Base-by-base conservation (phyloP, 805 yeast species). In the Kazachstania taianensis region DNA sequence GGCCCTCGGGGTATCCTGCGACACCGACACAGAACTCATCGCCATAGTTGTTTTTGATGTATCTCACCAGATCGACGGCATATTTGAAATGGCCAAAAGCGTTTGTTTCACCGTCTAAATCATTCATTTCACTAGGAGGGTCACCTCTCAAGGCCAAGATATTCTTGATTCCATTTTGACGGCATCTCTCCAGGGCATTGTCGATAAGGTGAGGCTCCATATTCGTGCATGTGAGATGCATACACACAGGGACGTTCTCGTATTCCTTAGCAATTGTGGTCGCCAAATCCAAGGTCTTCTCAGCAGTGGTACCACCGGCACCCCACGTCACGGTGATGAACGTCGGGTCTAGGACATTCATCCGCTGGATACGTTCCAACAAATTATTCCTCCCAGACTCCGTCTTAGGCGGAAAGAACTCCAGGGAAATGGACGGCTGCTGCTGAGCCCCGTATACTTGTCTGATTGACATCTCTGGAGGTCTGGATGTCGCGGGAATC, bases 1-100 rank as follows among this genome's bases (percentile, higher is more conserved):
- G 96, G 14, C 98, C 98, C 55, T 89, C 98, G 7, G 98, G 96
- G 57, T 89, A 89, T 1, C 94, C 96, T 2, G 98, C 98, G 12
- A 89, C 98, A 41, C 98, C 98, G 37, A 89, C 67, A 53, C 95
- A 82, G 61, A 89, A 89, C 48, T 77, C 80, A 52, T 82, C 82
- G 3, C 84, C 92, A 53, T 87, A 67, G 32, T 73, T 57, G 36
- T 66, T 45, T 46, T 72, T 75, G 46, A 92, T 87, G 55, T 89
- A 87, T 45, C 63, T 70, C 8, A 92, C 94, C 41, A 92, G 70
- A 55, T 92, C 98, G 1, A 74, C 80, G 1, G 98, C 97, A 53
- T 78, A 69, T 43, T 67, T 63, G 61, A 86, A 87, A n/a, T 39
- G 14, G 6, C 70, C 67, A 9, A 27, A 23, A 5, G 67, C 59